Base-by-base conservation (phyloP, 306 rosid genomes). In the Begonia peltatifolia region DNA sequence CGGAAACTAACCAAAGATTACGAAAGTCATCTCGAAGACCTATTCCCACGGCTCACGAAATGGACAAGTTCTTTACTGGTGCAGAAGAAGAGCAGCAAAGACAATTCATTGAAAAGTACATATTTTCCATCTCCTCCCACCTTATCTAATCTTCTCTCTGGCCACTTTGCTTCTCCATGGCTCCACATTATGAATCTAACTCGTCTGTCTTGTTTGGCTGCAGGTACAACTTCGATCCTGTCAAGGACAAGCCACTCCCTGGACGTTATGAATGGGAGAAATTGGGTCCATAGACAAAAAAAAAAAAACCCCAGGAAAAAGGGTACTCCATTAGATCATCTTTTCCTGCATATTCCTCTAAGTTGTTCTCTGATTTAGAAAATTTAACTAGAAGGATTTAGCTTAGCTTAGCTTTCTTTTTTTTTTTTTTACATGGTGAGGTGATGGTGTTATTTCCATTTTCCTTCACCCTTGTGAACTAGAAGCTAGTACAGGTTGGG, bases 221-320 rank as follows among this genome's bases (percentile, higher is more conserved):
- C 86, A 90, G 99, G 84, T 90, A 90, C 74, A 90, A 90, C 86
- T 90, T 71, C 48, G 95, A 90, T 67, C 94, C 93, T 17, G 82
- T 83, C 68, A 79, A 64, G 20, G 95, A 86, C 6, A 79, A 71
- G 66, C 99, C 95, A 0, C 88, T 86, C 59, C 86, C 81, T 0
- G 99, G 99, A 41, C 94, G 94, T 9, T 90, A 71, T 14, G 71
- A 79, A 65, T 90, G 99, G 99, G 79, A 80, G 68, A 80, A 85
- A 62, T 56, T 90, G 71, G 62, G 79, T 30, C 68, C 75, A 13
- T 75, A 80, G 70, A 69, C 38, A 2, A 4, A 30, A 7, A 30
- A 30, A 30, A 30, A 30, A 30, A 30, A 30, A 30, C 38, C 38
- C 38, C 38, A 61, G 68, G 70, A 54, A 25, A 65, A 60, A 41